A percentile compares a stretch with the other conserved stretches of the same genome.
Evolutionary conservation across 129 eudicot species (phyloP).

Genomic region (Oenanthe sinensis): DNA sequence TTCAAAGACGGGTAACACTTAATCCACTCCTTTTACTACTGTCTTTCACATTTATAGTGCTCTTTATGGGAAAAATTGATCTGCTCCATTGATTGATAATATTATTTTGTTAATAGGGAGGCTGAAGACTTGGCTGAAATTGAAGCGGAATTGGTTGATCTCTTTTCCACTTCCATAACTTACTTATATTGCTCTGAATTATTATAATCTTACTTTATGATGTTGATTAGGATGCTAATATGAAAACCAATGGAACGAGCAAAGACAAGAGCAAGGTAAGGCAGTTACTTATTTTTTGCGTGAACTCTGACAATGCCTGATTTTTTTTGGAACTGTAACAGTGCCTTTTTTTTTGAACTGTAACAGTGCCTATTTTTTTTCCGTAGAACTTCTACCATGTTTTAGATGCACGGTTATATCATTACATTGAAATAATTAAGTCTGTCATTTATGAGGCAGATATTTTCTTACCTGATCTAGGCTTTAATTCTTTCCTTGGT

Average conservation of each 20-base stretch:
- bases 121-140: constrained; percentile 89
- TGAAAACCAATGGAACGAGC: constrained; percentile 41
- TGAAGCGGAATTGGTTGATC: constrained; percentile 81
- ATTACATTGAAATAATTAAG: neutral
- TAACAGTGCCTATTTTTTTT: neutral
- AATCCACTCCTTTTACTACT: constrained; percentile 10
- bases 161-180: constrained; percentile 10
- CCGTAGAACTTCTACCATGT: neutral
- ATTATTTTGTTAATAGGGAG: constrained; percentile 41
- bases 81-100: constrained; percentile 8
- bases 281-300: neutral
- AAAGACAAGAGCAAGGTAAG: constrained; percentile 60
- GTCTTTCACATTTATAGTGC: neutral
- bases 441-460: neutral
- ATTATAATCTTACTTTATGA: constrained; percentile 11
- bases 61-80: constrained; percentile 2
- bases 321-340: neutral
- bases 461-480: neutral
- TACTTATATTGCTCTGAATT: neutral
- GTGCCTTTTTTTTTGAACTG: neutral
- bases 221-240: constrained; percentile 59
- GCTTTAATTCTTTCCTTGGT: neutral
- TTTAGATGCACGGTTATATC: neutral
- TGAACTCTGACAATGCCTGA: neutral
- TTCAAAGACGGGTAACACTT: constrained; percentile 59